These are phyloP conservation scores for Geranomyces michiganensis DNA, from an alignment of 192 early-diverging fungal genomes.

Conservation along the genomic window DNA sequence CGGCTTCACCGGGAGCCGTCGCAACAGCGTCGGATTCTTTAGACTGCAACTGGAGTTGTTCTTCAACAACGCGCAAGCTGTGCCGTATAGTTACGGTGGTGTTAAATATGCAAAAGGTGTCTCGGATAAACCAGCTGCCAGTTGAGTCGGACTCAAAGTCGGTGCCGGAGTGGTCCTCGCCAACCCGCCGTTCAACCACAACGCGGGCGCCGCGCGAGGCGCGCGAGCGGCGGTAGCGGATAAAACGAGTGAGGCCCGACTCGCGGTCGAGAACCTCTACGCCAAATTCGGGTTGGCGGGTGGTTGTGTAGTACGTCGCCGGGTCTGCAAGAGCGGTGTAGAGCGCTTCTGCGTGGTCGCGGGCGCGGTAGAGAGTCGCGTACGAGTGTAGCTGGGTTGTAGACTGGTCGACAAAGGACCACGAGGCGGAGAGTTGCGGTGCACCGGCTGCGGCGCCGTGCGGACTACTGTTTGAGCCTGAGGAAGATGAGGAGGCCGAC, in stretches of 20 bases:
- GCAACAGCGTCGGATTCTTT: neutral
- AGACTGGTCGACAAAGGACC: conserved; percentile 35
- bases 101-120: conserved; percentile 26
- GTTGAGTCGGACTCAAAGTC: conserved; percentile 15
- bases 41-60: neutral
- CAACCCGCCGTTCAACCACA: conserved; percentile 11
- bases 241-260: conserved; percentile 22
- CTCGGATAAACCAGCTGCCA: conserved; percentile 12
- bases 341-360: conserved; percentile 26
- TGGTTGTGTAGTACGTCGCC: conserved; percentile 27
- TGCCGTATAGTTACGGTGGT: conserved; percentile 23
- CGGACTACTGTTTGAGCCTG: neutral
- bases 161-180: conserved; percentile 11
- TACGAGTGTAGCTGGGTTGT: conserved; percentile 8
- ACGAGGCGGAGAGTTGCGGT: conserved; percentile 27
- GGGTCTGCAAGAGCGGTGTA: conserved; percentile 26
- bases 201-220: conserved; percentile 17
- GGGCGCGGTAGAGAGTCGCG: conserved; percentile 16
- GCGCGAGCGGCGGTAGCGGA: conserved; percentile 22
- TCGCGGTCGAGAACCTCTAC: conserved; percentile 23
- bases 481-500: neutral
- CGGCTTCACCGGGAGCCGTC: neutral
- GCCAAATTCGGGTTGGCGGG: conserved; percentile 30
- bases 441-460: neutral
- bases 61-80: conserved; percentile 10